Percentiles rank a stretch among this genome's conserved stretches.
These are phyloP conservation scores for Termitomyces sp. DNA, from an alignment of 768 basidiomycete species.

Conservation along the genomic window DNA sequence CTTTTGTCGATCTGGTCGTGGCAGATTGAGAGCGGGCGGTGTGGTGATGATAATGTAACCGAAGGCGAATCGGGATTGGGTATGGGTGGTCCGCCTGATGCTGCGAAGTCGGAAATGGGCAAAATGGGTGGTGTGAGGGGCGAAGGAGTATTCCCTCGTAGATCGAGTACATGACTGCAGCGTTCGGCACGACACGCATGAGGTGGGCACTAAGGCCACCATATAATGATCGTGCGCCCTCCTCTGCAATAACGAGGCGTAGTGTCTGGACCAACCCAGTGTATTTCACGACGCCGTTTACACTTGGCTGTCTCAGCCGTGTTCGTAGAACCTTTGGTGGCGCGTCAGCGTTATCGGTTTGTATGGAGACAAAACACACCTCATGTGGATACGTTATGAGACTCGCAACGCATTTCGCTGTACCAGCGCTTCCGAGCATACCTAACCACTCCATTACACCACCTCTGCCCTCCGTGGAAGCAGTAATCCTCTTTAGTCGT, in stretches of 20 bases:
- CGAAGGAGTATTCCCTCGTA: constrained; percentile 65
- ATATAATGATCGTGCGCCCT: constrained; percentile 83
- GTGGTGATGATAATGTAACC: neutral
- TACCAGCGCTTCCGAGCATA: constrained; percentile 87
- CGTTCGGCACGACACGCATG: constrained; percentile 96
- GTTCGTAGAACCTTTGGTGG: constrained; percentile 78
- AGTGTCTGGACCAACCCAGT: constrained; percentile 84
- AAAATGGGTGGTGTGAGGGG: too few relatives aligned
- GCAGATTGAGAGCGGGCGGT: neutral
- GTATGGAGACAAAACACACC: constrained; percentile 40
- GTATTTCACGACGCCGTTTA: constrained; percentile 79
- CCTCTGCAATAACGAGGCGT: constrained; percentile 81
- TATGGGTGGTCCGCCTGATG: neutral
- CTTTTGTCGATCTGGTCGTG: constrained; percentile 3
- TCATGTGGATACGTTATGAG: constrained; percentile 98
- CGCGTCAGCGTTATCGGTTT: neutral
- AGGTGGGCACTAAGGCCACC: constrained; percentile 93
- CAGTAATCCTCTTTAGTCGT: constrained; percentile 72
- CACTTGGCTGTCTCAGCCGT: constrained; percentile 82
- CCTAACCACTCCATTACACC: constrained; percentile 67
- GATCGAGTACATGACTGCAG: constrained; percentile 94
- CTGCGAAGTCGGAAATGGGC: neutral
- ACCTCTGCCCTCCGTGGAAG: constrained; percentile 50
- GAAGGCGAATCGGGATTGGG: neutral
- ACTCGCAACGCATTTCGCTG: constrained; percentile 91